Evolutionary conservation across 2,329 filamentous ascomycete genomes (phyloP).

Genomic region (Trichoderma sp.): DNA sequence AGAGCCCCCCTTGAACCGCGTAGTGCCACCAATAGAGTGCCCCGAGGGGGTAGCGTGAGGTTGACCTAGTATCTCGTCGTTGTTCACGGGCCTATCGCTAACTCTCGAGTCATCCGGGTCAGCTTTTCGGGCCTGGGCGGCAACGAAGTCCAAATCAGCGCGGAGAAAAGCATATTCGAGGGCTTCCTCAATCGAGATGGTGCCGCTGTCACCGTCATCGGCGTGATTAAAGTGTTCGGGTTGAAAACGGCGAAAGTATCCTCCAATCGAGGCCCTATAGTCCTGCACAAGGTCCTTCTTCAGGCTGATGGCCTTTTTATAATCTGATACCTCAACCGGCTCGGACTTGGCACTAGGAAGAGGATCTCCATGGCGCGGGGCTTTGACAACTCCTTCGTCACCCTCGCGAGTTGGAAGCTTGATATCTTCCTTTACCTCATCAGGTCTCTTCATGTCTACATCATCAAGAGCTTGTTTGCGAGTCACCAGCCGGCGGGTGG

Average conservation of each 20-base stretch:
- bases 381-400: conserved; percentile 33
- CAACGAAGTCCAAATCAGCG: conserved; percentile 90
- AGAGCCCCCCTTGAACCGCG: conserved; percentile 87
- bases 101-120: conserved; percentile 67
- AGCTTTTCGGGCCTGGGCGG: conserved; percentile 81
- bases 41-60: conserved; percentile 53
- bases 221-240: conserved; percentile 68
- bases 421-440: conserved; percentile 42
- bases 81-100: conserved; percentile 76
- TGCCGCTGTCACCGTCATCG: conserved; percentile 29
- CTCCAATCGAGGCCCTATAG: conserved; percentile 83
- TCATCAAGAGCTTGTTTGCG: conserved; percentile 30
- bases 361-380: conserved; percentile 37
- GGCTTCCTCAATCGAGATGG: conserved; percentile 66
- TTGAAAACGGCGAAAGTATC: conserved; percentile 89
- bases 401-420: conserved; percentile 33
- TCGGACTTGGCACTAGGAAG: conserved; percentile 42
- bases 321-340: conserved; percentile 52
- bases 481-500: conserved; percentile 25
- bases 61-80: conserved; percentile 74
- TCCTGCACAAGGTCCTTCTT: conserved; percentile 68
- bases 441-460: conserved; percentile 50
- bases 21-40: conserved; percentile 67
- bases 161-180: conserved; percentile 91
- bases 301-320: conserved; percentile 61